Base-by-base conservation (phyloP, 2,329 filamentous ascomycete species). In the Beauveria asiatica region DNA sequence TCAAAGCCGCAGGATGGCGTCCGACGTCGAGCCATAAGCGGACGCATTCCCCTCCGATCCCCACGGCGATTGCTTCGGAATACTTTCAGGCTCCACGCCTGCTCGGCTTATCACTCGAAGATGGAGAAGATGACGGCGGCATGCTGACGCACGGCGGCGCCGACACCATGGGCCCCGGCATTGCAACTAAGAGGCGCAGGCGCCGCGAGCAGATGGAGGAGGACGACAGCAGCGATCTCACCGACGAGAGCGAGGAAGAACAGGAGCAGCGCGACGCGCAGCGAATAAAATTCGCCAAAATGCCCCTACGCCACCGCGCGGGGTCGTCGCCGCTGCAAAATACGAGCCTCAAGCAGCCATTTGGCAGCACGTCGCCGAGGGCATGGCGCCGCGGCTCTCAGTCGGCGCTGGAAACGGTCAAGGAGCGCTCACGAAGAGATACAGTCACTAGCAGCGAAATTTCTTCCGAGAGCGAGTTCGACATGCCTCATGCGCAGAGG, bases 231-330 rank as follows among this genome's bases (percentile, higher is more conserved):
- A 92, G 89, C 68, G 90, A 93, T 67, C 76, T 93, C 58, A 92
- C 87, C 70, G 90, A 94, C 67, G 89, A 93, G 66, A 93, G 89
- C 67, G 90, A 94, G 55, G 88, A 92, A 25, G 88, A 92, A 57
- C 79, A 83, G 1, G 87, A 90, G 60, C 81, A 85, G 63, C 86
- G 90, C 59, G 88, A 89, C 49, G 88, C 88, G 2, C 90, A 95
- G 70, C 90, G 95, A 72, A 96, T 97, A 71, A 92, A 93, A 70
- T 99, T 99, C 73, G 86, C 89, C 53, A 97, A 97, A 75, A 93
- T 97, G 90, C 93, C 94, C 1, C 82, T 96, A 48, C 84, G 92
- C 33, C 86, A 85, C 65, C 86, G 93, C 60, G 90, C 92, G 27
- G 93, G 90, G 11, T 97, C 92, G 0, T 97, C 93, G 52, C 93